phyloP scores from a whole-genome alignment of 75 land plant genomes.

The Adiantum capillusveneris region DNA sequence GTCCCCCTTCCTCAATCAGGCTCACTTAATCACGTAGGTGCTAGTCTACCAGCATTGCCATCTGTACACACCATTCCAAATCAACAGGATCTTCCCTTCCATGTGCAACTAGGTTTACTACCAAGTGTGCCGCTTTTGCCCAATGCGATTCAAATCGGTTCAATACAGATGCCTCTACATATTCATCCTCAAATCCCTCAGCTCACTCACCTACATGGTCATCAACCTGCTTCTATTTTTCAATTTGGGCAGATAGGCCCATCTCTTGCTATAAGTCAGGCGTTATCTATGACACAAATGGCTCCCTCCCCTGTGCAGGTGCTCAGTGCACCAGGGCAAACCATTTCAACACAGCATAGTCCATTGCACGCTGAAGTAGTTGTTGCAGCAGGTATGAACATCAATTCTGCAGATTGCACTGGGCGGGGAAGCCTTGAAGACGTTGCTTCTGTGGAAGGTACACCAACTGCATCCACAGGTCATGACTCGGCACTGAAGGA shows the following conservation, averaged over 20 bases:
- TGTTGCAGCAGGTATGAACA: too few species aligned
- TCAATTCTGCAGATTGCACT: too few species aligned
- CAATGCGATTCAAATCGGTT: conserved; percentile 93
- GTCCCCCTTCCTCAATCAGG: conserved; percentile 15
- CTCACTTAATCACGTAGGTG: background rate
- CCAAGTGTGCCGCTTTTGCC: conserved; percentile 81
- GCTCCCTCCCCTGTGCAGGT: conserved; percentile 31
- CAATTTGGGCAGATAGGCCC: conserved; percentile 94
- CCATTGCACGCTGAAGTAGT: background rate
- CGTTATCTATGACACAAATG: conserved; percentile 39
- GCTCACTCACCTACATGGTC: conserved; percentile 44
- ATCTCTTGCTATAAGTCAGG: conserved; percentile 28
- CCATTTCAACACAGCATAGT: background rate
- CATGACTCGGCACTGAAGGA: too few species aligned
- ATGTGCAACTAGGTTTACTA: conserved; percentile 86
- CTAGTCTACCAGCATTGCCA: conserved; percentile 12
- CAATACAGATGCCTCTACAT: conserved; percentile 94
- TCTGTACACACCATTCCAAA: conserved; percentile 23
- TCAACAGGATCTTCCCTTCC: conserved; percentile 53
- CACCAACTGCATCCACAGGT: too few species aligned
- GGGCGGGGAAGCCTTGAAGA: too few species aligned
- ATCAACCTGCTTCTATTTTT: conserved; percentile 49
- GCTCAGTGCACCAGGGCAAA: conserved; percentile 4
- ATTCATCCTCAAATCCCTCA: conserved; percentile 60
- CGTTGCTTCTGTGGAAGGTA: too few species aligned